Conservation (phyloP, 805 yeast genomes). For the Grigorovia yakushimaensis region DNA sequence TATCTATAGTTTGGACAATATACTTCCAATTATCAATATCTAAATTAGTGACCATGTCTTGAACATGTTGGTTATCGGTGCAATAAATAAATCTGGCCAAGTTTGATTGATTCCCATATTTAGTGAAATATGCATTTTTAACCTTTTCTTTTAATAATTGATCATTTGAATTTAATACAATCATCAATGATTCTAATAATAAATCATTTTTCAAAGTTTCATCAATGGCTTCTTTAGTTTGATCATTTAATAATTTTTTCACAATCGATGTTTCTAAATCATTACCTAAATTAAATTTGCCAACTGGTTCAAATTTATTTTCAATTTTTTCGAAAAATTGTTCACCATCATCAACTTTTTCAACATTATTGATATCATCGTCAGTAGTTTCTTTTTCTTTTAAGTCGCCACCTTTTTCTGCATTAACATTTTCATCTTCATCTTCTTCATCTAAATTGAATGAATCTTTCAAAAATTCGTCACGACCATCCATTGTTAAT, state of each 20-base stretch:
- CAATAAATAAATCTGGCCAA: conserved; percentile 69
- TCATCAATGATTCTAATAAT: conserved; percentile 68
- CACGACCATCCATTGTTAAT: conserved; percentile 41
- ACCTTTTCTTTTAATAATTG: conserved; percentile 53
- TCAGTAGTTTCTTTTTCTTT: neutral
- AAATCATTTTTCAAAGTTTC: conserved; percentile 52
- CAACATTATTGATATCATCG: neutral
- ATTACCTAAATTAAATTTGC: conserved; percentile 40
- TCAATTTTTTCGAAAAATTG: conserved; percentile 32
- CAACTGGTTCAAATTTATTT: conserved; percentile 38
- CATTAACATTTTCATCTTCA: conserved; percentile 10
- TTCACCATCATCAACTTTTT: conserved; percentile 24
- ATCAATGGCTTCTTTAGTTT: conserved; percentile 57
- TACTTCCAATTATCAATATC: conserved; percentile 77
- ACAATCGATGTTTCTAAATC: conserved; percentile 38
- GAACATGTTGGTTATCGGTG: conserved; percentile 42
- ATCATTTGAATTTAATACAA: conserved; percentile 61
- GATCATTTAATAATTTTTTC: conserved; percentile 48
- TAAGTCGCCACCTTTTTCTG: neutral
- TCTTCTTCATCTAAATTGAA: conserved; percentile 31
- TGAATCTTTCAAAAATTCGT: conserved; percentile 39
- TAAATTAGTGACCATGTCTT: conserved; percentile 69
- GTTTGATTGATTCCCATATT: conserved; percentile 38
- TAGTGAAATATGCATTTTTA: conserved; percentile 57
- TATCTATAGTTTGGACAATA: conserved; percentile 58